Base-by-base conservation (phyloP, 805 yeast genomes). In the Ogataea degrootiae region DNA sequence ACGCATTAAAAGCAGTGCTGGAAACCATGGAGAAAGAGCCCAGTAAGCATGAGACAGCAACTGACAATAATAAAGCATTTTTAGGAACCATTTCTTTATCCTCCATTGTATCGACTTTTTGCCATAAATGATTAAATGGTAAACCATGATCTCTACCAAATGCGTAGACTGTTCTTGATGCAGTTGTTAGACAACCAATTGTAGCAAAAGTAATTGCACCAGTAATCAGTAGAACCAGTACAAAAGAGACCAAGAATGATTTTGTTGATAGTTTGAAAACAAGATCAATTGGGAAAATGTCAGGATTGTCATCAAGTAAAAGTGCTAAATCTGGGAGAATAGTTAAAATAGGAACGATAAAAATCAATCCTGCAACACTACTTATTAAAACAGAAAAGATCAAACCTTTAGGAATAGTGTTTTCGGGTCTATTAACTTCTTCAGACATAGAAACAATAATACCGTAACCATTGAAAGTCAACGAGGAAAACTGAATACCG, bases 71-170 rank as follows among this genome's bases (percentile, higher is more conserved):
- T 23, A 86, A 70, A 0, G 94, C 85, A 60, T 86, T 82, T 53
- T 77, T 79, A 2, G 95, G 96, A 21, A 86, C 81, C 31, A 73
- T 75, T 39, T 79, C 79, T 46, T 76, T 72, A 46, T 77, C 78
- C 3, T 53, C 69, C 11, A 77, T 73, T 6, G 71, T 62, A 55
- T 83, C 83, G 38, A 87, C 87, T 55, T 76, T 75, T 3, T 80
- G 75, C 89, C 91, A 86, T 15, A 76, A 56, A 12, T 76, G 71
- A 46, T 79, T 76, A 55, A 71, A 77, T 2, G 95, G 95, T 39
- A 87, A 65, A 0, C 90, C 96, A 35, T 83, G 87, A 62, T 87
- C 96, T 68, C 96, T 76, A 44, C 92, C 88, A 68, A 87, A 82
- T 23, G 88, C 85, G 61, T 79, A 87, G 0, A 89, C 86, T n/a